Conservation (phyloP, 2,329 filamentous ascomycete species). For the Colletotrichum sp. region DNA sequence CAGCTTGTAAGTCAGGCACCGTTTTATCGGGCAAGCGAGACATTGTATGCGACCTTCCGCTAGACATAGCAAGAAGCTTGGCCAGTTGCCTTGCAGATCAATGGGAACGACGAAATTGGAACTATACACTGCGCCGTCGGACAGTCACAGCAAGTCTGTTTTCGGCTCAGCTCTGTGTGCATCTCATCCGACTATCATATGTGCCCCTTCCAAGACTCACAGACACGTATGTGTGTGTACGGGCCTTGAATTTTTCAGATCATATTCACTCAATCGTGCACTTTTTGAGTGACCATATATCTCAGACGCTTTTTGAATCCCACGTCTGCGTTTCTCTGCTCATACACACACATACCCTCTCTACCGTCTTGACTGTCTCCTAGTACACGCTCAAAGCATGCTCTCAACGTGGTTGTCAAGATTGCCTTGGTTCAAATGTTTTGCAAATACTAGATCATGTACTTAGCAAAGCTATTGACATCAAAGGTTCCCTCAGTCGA, state of each 20-base stretch:
- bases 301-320: fast-evolving
- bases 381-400: background rate
- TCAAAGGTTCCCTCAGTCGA: too few species aligned
- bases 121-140: background rate
- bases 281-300: too few species aligned
- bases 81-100: background rate
- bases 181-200: background rate
- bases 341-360: background rate
- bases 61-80: background rate
- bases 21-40: background rate
- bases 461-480: background rate
- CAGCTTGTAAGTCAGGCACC: background rate
- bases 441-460: too few species aligned
- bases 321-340: background rate
- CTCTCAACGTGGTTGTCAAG: too few species aligned
- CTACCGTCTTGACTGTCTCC: background rate
- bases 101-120: background rate
- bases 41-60: background rate
- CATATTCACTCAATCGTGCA: background rate
- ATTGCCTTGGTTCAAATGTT: too few species aligned
- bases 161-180: background rate
- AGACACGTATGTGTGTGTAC: background rate
- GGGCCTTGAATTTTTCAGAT: background rate
- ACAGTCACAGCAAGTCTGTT: background rate
- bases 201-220: fast-evolving